Evolutionary conservation across 2,329 filamentous ascomycete genomes (phyloP).

Genomic region (Tothia fuscella): DNA sequence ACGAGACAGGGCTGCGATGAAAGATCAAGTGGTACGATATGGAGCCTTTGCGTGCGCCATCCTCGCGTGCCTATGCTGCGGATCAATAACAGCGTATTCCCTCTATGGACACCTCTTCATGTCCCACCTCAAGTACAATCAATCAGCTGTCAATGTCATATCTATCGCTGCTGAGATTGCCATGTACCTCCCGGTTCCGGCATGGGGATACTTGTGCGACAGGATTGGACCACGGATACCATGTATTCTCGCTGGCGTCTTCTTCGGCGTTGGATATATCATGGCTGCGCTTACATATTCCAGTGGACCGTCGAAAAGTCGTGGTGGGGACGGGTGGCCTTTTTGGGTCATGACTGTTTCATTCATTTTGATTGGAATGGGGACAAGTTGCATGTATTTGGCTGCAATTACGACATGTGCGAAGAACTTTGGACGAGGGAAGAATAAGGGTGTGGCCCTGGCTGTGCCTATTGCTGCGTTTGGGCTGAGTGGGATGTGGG

Average conservation of each 20-base stretch:
- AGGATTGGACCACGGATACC: conserved; percentile 70
- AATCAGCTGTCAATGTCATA: conserved; percentile 84
- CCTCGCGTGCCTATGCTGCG: conserved; percentile 63
- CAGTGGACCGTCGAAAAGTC: conserved; percentile 41
- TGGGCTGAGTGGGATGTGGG: conserved; percentile 89
- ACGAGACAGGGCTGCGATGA: conserved; percentile 43
- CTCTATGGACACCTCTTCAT: conserved; percentile 89
- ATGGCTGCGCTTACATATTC: conserved; percentile 70
- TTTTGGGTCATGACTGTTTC: conserved; percentile 75
- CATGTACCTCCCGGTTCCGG: conserved; percentile 82
- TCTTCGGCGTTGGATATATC: conserved; percentile 74
- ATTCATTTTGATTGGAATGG: conserved; percentile 72
- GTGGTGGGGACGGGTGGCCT: conserved; percentile 49
- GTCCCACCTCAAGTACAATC: conserved; percentile 71
- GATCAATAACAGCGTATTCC: conserved; percentile 86
- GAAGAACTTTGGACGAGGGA: conserved; percentile 91
- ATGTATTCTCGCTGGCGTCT: conserved; percentile 55
- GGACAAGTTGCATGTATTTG: conserved; percentile 81
- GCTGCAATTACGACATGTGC: conserved; percentile 87
- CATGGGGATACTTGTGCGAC: conserved; percentile 87
- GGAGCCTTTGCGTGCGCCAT: conserved; percentile 49
- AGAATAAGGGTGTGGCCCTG: conserved; percentile 76
- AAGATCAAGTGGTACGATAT: conserved; percentile 40
- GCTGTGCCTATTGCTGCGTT: conserved; percentile 87
- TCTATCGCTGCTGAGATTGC: conserved; percentile 78